Percentiles rank a stretch among this genome's conserved stretches.
Evolutionary conservation across 768 basidiomycete genomes (phyloP).

Genomic region (Lenzites betulinus): DNA sequence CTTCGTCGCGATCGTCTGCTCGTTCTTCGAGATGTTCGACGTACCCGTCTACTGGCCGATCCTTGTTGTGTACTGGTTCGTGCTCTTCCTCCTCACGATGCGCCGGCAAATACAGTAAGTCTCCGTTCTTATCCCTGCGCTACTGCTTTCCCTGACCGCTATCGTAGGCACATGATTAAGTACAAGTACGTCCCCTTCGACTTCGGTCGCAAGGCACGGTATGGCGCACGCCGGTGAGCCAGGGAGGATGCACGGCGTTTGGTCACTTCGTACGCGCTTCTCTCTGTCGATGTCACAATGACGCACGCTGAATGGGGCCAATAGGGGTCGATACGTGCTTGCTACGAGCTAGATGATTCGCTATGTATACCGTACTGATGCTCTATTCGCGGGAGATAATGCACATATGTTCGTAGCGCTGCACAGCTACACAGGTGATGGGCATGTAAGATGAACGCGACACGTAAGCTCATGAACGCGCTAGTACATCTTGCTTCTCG

Average conservation of each 20-base stretch:
- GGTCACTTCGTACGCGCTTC: neutral
- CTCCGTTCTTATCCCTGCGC: neutral
- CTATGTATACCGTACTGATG: conserved; percentile 15
- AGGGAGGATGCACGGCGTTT: neutral
- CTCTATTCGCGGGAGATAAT: conserved; percentile 7
- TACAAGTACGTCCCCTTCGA: conserved; percentile 98
- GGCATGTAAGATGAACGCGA: no score
- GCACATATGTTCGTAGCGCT: conserved; percentile 1
- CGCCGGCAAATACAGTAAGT: conserved; percentile 92
- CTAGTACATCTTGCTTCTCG: no score
- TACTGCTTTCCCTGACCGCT: conserved; percentile 1
- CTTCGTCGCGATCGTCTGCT: conserved; percentile 76
- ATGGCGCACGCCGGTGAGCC: conserved; percentile 57
- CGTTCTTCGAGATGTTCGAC: conserved; percentile 84
- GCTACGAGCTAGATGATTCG: conserved; percentile 17
- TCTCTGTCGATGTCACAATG: neutral
- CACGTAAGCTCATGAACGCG: no score
- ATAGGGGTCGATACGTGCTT: neutral
- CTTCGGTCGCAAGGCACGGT: conserved; percentile 89
- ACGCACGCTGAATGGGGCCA: neutral
- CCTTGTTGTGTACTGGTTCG: conserved; percentile 94
- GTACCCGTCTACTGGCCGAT: conserved; percentile 99
- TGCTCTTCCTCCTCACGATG: conserved; percentile 94
- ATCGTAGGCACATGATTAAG: conserved; percentile 92
- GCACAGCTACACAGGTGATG: no score